Conservation (phyloP, 768 basidiomycete genomes). For the Amanita brunnescens region DNA sequence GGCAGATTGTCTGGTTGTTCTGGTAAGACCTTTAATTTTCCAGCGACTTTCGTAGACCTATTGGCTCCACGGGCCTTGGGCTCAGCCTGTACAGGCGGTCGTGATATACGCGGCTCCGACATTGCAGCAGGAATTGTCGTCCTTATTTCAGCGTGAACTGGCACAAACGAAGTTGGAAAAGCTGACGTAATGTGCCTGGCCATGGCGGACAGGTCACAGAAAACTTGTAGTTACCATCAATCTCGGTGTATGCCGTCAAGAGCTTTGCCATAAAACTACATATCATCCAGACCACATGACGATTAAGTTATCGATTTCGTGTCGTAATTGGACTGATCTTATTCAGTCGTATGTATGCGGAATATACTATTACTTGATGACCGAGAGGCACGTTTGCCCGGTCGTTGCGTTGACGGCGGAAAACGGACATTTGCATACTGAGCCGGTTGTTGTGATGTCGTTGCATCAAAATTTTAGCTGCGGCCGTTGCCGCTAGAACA, state of each 20-base stretch:
- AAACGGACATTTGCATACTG: neutral
- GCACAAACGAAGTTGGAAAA: neutral
- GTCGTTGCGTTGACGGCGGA: too few species aligned
- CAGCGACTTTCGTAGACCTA: conserved; percentile 71
- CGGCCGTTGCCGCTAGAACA: too few species aligned
- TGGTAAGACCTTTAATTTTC: conserved; percentile 83
- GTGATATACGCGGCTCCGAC: conserved; percentile 2
- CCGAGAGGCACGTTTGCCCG: too few species aligned
- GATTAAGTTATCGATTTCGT: neutral
- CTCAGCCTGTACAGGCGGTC: conserved; percentile 23
- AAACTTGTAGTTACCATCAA: too few species aligned
- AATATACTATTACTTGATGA: too few species aligned
- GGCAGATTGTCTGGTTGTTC: conserved; percentile 64
- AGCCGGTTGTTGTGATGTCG: neutral
- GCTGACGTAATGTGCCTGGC: neutral
- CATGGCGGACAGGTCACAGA: too few species aligned
- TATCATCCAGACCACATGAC: too few species aligned
- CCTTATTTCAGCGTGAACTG: neutral
- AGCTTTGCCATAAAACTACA: too few species aligned
- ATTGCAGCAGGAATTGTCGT: neutral
- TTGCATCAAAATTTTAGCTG: neutral
- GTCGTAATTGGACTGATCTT: too few species aligned
- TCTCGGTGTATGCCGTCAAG: neutral
- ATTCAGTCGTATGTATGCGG: too few species aligned
- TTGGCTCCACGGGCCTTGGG: conserved; percentile 64